Base-by-base conservation (phyloP, 2,329 filamentous ascomycete genomes). In the Fusarium sp. region DNA sequence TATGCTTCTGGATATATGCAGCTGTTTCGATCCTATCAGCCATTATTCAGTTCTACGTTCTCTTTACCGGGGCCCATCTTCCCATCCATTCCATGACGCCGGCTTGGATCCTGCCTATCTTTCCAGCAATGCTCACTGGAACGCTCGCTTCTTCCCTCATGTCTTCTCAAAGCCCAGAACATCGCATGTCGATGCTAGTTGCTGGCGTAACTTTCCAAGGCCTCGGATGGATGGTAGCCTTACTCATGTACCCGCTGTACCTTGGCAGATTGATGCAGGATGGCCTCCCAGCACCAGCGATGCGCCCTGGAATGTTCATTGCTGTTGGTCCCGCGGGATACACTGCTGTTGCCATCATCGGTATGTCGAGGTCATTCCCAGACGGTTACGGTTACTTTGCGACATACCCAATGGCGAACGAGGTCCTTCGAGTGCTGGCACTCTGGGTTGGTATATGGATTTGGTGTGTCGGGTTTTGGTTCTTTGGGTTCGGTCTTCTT, bases 1-100 rank as follows among this genome's bases (percentile, higher is more conserved):
- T 84, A 2, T 66, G 86, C 26, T 88, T 84, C 69, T 88, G 85
- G 85, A 60, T 84, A 6, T 86, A 87, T 63, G 83, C 84, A 35
- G 84, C 76, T 15, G 23, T 70, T 4, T 71, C 76, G 10, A 70
- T 71, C 7, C 10, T 76, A 11, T 69, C 72, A 2, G 73, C 72
- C 9, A 58, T 74, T 6, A 38, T 72, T 3, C 73, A 76, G 29
- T 75, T 77, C 31, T 74, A 74, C 16, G 72, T 76, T 23, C 66
- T 78, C 20, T 76, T 77, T 35, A 75, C 77, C 15, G 75, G 76
- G 29, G 71, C 72, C 6, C 66, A 69, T 20, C 35, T 76, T 10
- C 70, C 73, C 16, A 70, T 74, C 4, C 70, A 74, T 57, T 74
- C 71, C 39, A 75, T 76, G 70, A 74, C 70, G 9, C 74, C 74